Base-by-base conservation (phyloP, 78 protist genomes). In the Dictyostelium firmibasis region DNA sequence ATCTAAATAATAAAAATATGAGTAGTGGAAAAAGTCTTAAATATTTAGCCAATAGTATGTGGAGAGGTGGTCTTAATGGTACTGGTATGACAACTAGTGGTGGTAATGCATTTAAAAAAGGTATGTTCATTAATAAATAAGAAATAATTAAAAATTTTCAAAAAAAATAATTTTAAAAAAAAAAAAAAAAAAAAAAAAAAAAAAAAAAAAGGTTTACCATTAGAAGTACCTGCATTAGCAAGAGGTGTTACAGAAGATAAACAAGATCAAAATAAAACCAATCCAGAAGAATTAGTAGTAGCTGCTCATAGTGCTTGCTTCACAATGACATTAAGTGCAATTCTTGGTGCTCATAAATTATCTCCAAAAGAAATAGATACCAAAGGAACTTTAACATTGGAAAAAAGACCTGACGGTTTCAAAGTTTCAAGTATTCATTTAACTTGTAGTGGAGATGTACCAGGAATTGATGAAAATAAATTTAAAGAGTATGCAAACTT, bases 261-360 rank as follows among this genome's bases (percentile, higher is more conserved):
- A 5, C 38, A 72, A 25, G 41, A 72, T 31, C 83, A 69, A 33
- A 72, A 85, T 14, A 25, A 69, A 36, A 85, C 91, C 2, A 85
- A 85, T 74, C 91, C 91, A 50, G 91, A 85, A 31, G 91, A 85
- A 31, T n/a, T 85, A 8, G 50, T 85, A 29, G 81, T 83, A 5
- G 81, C 91, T 20, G 91, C 91, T 9, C 91, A 85, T 50, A 62
- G 82, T 31, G 25, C 81, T 23, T 85, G 91, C 47, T 85, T 69
- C 3, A 69, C 81, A 1, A 85, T 85, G 91, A 72, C 79, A 6
- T 31, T 72, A 18, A 29, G 38, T 31, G 35, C 43, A 0, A 29
- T 72, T 11, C 33, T 72, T 14, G 38, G 79, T 31, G 41, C 35
- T 5, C 79, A 72, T 29, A 72, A 72, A 11, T 25, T 72, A 14